Base-by-base conservation (phyloP, 73 alveolate genomes). In the Chromera velia region DNA sequence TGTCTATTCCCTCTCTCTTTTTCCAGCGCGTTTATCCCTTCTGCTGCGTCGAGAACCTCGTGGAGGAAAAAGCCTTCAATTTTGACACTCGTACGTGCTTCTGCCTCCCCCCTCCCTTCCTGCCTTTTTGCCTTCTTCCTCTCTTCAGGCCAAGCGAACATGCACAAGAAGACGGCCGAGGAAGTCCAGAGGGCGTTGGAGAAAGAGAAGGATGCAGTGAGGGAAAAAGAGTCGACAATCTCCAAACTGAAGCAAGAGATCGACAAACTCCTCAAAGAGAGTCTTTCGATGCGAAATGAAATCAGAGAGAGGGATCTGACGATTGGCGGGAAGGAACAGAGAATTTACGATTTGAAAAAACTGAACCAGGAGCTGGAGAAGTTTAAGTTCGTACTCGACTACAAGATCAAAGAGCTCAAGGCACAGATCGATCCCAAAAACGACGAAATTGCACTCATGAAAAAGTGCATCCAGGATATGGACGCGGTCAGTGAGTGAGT, bases 331-430 rank as follows among this genome's bases (percentile, higher is more conserved):
- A 91, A 88, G 82, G 96, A 93, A 71, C 93, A 93, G 86, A 75
- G 90, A 79, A 93, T 91, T 84, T 90, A 90, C 85, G 93, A 91
- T 71, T 87, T 91, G 70, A 93, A 93, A 84, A 93, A 93, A 91
- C 93, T 91, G 88, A 93, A 93, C 33, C 94, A 93, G 87, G 98
- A 93, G 84, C 89, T 93, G 68, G 98, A 93, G 89, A 93, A 93
- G 86, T 93, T 93, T 88, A 93, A 92, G 87, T 93, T 91, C 73
- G 98, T 93, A 18, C 82, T 93, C 75, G 97, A 93, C 77, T 93
- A 91, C 82, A 93, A 93, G 87, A 93, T 93, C 88, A 92, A 92
- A 45, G 98, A 93, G 88, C 90, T 91, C 82, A 93, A 93, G 85
- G 90, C 92, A 72, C 95, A 93, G 82, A 93, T 91, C 75, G 98